Base-by-base conservation (phyloP, 2,329 filamentous ascomycete species). In the Scytalidium sp. region DNA sequence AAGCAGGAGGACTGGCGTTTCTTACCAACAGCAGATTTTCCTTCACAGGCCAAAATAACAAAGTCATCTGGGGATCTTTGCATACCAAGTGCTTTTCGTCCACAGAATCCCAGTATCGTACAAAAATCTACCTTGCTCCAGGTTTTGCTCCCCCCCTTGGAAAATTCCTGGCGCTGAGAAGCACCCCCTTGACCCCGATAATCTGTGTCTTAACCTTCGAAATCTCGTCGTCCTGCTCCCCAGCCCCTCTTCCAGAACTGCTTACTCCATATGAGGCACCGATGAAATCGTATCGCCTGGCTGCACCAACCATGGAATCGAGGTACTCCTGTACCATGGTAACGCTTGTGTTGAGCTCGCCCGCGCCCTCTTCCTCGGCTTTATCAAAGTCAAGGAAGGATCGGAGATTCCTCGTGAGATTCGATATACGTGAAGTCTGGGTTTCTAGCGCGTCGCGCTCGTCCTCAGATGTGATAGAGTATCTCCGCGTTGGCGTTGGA, bases 151-250 rank as follows among this genome's bases (percentile, higher is more conserved):
- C 63, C 2, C 60, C 60, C 17, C 32, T 36, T 2, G 84, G 86
- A 57, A 93, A 93, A 60, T 82, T 88, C 60, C 86, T 81, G 3
- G 88, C 81, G 61, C 83, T 90, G 49, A 95, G 67, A 57, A 94
- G 71, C 10, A 90, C 80, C 1, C 89, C 89, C 72, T 95, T 95
- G 40, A 94, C 81, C 50, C 87, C 79, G 56, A 89, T 74, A 46
- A 95, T 92, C 53, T 86, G 88, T 56, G 83, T 83, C 70, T 88
- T 88, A 19, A 88, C 75, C 63, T 80, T 83, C 55, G 82, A 82
- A 59, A 90, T 84, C 68, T 88, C 86, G 67, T 93, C 88, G 53
- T 83, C 78, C 23, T 79, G 78, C 59, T 83, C 83, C 45, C 56
- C 66, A 74, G 46, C 75, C 52, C 49, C 74, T 70, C 51, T 68